These are phyloP conservation scores for Medicago arabica DNA, from an alignment of 306 rosid genomes.

Conservation along the genomic window DNA sequence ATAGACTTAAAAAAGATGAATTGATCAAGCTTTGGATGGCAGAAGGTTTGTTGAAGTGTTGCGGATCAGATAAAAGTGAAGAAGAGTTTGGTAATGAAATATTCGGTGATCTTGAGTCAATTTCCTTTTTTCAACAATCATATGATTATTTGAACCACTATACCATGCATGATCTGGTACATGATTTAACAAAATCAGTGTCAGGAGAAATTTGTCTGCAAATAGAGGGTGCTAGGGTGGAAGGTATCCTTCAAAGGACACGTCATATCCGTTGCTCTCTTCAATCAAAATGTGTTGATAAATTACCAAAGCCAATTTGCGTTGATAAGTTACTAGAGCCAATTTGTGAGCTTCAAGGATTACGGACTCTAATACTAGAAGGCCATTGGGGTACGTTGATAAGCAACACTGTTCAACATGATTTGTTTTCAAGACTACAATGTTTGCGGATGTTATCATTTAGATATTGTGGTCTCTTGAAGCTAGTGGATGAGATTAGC, in stretches of 20 bases:
- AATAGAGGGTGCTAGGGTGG: background rate
- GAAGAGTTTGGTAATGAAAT: too few species aligned
- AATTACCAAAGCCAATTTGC: accelerated
- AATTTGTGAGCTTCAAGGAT: background rate
- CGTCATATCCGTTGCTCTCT: background rate
- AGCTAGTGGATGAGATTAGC: constrained; percentile 6
- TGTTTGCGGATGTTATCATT: constrained; percentile 30
- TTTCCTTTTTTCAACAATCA: too few species aligned
- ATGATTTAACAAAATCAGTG: too few species aligned
- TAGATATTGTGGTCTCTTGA: accelerated
- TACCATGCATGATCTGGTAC: too few species aligned
- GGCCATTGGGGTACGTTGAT: too few species aligned
- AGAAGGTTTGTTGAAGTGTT: constrained; percentile 29
- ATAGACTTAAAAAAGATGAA: background rate
- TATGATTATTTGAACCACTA: too few species aligned
- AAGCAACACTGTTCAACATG: background rate
- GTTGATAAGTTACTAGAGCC: background rate
- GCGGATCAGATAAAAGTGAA: too few species aligned
- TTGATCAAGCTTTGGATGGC: constrained; percentile 39
- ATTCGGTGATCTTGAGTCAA: too few species aligned
- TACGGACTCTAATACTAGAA: background rate
- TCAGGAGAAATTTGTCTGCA: too few species aligned
- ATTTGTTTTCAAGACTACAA: background rate
- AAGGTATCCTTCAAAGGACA: constrained; percentile 1
- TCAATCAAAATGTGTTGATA: accelerated